phyloP scores from a whole-genome alignment of 2,329 filamentous ascomycete species.

The Calycina herbarum region DNA sequence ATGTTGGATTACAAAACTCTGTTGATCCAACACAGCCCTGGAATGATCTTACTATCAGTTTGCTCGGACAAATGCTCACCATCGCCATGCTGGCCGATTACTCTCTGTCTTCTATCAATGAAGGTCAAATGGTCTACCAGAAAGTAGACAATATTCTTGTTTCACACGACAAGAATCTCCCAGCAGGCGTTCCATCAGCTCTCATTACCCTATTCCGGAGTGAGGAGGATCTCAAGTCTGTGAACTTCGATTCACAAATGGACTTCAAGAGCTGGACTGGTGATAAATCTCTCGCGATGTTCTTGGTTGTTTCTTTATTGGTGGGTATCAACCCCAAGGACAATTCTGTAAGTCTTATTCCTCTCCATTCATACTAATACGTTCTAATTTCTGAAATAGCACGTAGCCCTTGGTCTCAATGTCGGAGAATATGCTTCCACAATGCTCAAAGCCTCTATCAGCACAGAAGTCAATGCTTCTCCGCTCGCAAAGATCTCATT shows the following conservation, averaged over 20 bases:
- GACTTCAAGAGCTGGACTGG: slow-evolving; percentile 18
- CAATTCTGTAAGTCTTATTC: slow-evolving; percentile 19
- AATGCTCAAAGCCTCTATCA: slow-evolving; percentile 30
- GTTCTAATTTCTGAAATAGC: slow-evolving; percentile 23
- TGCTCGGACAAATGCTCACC: slow-evolving; percentile 22
- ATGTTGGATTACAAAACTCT: slow-evolving; percentile 14
- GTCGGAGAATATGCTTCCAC: slow-evolving; percentile 24
- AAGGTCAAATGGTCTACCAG: background rate
- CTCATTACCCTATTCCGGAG: slow-evolving; percentile 24
- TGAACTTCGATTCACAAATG: slow-evolving; percentile 15
- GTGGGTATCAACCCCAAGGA: slow-evolving; percentile 29
- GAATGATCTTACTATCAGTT: slow-evolving; percentile 15
- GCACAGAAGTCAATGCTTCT: slow-evolving; percentile 15
- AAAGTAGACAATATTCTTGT: slow-evolving; percentile 10
- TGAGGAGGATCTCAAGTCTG: background rate
- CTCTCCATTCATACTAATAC: background rate
- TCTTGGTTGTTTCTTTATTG: slow-evolving; percentile 29
- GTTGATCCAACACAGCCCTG: slow-evolving; percentile 8
- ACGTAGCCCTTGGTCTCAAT: slow-evolving; percentile 17
- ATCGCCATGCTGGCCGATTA: slow-evolving; percentile 9
- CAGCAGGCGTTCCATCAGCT: slow-evolving; percentile 10
- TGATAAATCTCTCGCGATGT: slow-evolving; percentile 26
- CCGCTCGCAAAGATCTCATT: slow-evolving; percentile 26
- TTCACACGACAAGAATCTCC: slow-evolving; percentile 2
- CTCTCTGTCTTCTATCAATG: background rate